phyloP scores from a whole-genome alignment of 371 early-diverging fungal genomes.

The Dichotomocladium elegans region DNA sequence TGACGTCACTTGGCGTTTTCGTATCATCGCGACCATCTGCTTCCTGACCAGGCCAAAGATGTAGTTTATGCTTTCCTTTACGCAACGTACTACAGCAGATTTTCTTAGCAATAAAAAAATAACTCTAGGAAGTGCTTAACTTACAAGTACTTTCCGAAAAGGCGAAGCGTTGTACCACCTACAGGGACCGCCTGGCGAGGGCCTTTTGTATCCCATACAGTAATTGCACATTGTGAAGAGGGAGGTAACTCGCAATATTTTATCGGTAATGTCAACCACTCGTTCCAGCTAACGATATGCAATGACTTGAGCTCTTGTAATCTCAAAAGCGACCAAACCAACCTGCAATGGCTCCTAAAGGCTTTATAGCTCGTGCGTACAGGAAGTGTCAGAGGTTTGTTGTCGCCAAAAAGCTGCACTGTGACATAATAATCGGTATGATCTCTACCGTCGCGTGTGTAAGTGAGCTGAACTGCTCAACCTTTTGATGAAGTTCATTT shows the following conservation, averaged over 20 bases:
- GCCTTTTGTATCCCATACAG: slow-evolving; percentile 77
- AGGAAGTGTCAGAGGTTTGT: slow-evolving; percentile 70
- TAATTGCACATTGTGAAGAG: slow-evolving; percentile 68
- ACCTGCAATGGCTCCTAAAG: slow-evolving; percentile 55
- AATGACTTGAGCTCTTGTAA: slow-evolving; percentile 49
- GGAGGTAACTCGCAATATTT: slow-evolving; percentile 82
- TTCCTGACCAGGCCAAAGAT: slow-evolving; percentile 62
- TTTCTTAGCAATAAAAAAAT: neutral
- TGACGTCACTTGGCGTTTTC: slow-evolving; percentile 61
- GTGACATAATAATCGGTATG: slow-evolving; percentile 66
- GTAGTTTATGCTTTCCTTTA: slow-evolving; percentile 80
- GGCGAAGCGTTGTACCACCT: slow-evolving; percentile 70
- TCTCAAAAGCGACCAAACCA: slow-evolving; percentile 54
- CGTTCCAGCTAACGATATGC: slow-evolving; percentile 66
- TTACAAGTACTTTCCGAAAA: slow-evolving; percentile 81
- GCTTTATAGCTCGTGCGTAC: slow-evolving; percentile 66
- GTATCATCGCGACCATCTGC: slow-evolving; percentile 60
- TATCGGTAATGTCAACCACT: slow-evolving; percentile 88
- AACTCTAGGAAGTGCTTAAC: neutral
- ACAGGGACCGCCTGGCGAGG: slow-evolving; percentile 71
- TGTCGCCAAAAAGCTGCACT: slow-evolving; percentile 75
- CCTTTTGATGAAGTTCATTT: neutral
- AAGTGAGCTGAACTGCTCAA: neutral
- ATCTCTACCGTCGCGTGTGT: slow-evolving; percentile 18
- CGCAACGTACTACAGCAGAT: slow-evolving; percentile 57